Base-by-base conservation (phyloP, 176 grass and related monocot species). In the Carex scoparia region DNA sequence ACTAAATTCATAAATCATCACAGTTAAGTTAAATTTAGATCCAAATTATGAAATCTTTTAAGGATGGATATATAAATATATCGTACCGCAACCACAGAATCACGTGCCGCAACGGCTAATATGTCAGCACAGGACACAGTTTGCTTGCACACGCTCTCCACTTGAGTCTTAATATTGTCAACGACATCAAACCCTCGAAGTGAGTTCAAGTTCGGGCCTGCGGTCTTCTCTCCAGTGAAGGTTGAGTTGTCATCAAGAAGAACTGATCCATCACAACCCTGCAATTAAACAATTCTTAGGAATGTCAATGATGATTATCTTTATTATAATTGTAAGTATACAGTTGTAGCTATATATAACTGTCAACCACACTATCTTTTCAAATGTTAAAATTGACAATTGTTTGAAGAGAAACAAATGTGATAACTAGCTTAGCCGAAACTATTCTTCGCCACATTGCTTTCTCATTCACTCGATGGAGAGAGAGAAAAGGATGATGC, bases 41-140 rank as follows among this genome's bases (percentile, higher is more conserved):
- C 19, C 46, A 28, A 27, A 23, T 23, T 23, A 23, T 23, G 23
- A 23, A 23, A 23, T 23, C 23, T 23, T 23, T 23, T 23, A 23
- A 23, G 23, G 23, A 23, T 23, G 23, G 23, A 23, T 23, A 23
- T 23, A 23, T 23, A 27, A n/a, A 9, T 37, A 63, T 65, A 73
- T 79, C 63, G 30, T 87, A 96, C 91, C 18, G 89, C 87, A 1
- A 93, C 86, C 5, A 97, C 89, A 0, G 91, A 91, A 77, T 96
- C 94, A 0, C 91, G 91, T 44, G 94, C 89, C 1, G 91, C 94
- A 7, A 97, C 78, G 16, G 91, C 67, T 61, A 91, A 81, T 84
- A 97, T 97, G 84, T 97, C 91, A 11, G 94, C 94, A 72, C 94
- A 97, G 15, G 94, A 91, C 31, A 97, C 94, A 11, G 91, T 91